phyloP scores from a whole-genome alignment of 73 alveolate species.

The Paramecium sonneborni region DNA sequence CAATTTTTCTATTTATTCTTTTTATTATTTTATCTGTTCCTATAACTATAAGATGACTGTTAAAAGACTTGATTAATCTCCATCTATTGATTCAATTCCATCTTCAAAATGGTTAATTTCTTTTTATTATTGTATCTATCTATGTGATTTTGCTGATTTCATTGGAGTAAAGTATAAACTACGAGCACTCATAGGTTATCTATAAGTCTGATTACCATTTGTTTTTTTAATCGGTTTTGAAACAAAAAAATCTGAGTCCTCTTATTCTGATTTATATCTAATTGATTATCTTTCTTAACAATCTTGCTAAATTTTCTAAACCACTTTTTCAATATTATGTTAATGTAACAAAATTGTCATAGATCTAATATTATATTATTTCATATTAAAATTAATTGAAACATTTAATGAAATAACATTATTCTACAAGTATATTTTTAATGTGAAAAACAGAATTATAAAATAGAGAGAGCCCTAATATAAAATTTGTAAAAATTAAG shows the following conservation, averaged over 20 bases:
- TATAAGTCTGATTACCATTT: neutral
- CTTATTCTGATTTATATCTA: neutral
- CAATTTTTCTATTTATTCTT: neutral
- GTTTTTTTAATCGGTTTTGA: neutral
- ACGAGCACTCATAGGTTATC: slow-evolving; percentile 38
- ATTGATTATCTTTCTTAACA: neutral
- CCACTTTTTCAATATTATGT: neutral
- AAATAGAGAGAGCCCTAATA: no score
- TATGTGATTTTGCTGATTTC: neutral
- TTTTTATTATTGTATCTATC: neutral
- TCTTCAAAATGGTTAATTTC: neutral
- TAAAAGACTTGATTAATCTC: neutral
- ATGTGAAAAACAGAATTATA: no score
- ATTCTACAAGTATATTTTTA: neutral
- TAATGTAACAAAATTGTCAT: neutral
- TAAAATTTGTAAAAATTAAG: no score
- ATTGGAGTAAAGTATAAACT: slow-evolving; percentile 17
- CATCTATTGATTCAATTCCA: neutral
- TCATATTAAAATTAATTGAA: neutral
- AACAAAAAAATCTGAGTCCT: slow-evolving; percentile 11
- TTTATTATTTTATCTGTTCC: neutral
- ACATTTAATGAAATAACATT: neutral
- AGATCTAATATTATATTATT: slow-evolving; percentile 21
- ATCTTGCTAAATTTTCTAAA: neutral
- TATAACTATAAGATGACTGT: neutral